phyloP scores from a whole-genome alignment of 2,329 filamentous ascomycete species.

The Botrytis sinoallii region DNA sequence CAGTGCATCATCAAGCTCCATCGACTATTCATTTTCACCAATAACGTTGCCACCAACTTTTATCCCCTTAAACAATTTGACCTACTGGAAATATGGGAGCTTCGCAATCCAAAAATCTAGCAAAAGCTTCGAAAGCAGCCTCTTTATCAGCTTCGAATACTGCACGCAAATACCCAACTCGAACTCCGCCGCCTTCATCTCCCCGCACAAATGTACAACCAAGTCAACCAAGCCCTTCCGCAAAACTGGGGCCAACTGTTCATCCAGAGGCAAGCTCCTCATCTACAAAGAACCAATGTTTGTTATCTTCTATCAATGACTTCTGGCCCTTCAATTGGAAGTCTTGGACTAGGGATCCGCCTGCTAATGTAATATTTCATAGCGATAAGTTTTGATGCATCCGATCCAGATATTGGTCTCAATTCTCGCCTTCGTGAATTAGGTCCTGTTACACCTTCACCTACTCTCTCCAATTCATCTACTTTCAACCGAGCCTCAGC shows the following conservation, averaged over 20 bases:
- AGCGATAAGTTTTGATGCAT: slow-evolving; percentile 22
- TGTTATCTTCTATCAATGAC: not conserved
- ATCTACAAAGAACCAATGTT: slow-evolving; percentile 20
- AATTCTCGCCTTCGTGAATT: slow-evolving; percentile 31
- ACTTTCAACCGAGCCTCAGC: slow-evolving; percentile 27
- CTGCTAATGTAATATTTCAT: not conserved
- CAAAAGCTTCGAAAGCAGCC: slow-evolving; percentile 25
- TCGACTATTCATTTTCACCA: not conserved
- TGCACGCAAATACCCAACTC: slow-evolving; percentile 36
- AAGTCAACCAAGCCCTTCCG: slow-evolving; percentile 14
- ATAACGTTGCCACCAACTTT: not conserved
- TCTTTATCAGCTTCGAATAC: slow-evolving; percentile 22
- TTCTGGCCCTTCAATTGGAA: not conserved
- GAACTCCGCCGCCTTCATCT: slow-evolving; percentile 24
- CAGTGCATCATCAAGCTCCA: not conserved
- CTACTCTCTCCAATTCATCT: slow-evolving; percentile 33
- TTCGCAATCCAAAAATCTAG: slow-evolving; percentile 32
- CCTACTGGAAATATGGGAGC: slow-evolving; percentile 29
- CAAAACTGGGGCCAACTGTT: slow-evolving; percentile 18
- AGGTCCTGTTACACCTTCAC: slow-evolving; percentile 34
- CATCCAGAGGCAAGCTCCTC: slow-evolving; percentile 21
- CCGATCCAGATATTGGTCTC: slow-evolving; percentile 27
- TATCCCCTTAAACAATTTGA: not conserved
- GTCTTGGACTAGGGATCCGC: not conserved
- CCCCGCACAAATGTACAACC: slow-evolving; percentile 19